A percentile compares a stretch with the other conserved stretches of the same genome.
Evolutionary conservation across 2,329 filamentous ascomycete genomes (phyloP).

Genomic region (Fusarium duplospermum): DNA sequence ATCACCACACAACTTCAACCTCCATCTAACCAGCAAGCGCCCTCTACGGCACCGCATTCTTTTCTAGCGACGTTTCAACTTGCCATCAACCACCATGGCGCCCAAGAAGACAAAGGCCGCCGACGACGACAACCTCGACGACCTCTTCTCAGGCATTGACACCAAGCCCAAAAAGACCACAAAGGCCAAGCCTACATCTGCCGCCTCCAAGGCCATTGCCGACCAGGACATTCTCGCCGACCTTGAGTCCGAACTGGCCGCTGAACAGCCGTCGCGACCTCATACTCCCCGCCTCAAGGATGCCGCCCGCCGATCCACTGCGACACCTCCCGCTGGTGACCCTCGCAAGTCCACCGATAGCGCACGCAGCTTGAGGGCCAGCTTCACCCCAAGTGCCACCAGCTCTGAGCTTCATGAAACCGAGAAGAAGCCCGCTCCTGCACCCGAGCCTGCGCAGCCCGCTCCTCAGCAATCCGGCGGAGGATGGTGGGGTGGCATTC

Average conservation of each 20-base stretch:
- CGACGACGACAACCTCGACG: constrained; percentile 72
- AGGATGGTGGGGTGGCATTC: constrained; percentile 89
- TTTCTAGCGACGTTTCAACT: neutral
- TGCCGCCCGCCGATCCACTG: constrained; percentile 58
- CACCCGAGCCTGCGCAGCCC: constrained; percentile 56
- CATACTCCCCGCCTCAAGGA: constrained; percentile 82
- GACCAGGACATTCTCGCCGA: constrained; percentile 87
- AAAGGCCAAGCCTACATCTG: constrained; percentile 61
- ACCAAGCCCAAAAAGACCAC: constrained; percentile 61
- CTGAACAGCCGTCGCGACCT: constrained; percentile 78
- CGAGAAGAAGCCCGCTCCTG: constrained; percentile 63
- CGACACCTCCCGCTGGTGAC: constrained; percentile 69
- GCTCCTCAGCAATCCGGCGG: constrained; percentile 62
- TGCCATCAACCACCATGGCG: constrained; percentile 60
- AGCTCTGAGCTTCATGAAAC: constrained; percentile 70
- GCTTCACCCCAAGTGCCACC: constrained; percentile 76
- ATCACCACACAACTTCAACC: constrained; percentile 17
- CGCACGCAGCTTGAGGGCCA: constrained; percentile 75
- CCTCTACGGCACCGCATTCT: neutral
- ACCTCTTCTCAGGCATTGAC: constrained; percentile 73
- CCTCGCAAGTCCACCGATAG: constrained; percentile 83
- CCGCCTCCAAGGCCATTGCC: constrained; percentile 60
- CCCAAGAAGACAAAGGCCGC: constrained; percentile 69
- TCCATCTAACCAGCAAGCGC: neutral
- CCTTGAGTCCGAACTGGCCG: constrained; percentile 78